Base-by-base conservation (phyloP, 2,329 filamentous ascomycete species). In the Karstenula rhodostoma region DNA sequence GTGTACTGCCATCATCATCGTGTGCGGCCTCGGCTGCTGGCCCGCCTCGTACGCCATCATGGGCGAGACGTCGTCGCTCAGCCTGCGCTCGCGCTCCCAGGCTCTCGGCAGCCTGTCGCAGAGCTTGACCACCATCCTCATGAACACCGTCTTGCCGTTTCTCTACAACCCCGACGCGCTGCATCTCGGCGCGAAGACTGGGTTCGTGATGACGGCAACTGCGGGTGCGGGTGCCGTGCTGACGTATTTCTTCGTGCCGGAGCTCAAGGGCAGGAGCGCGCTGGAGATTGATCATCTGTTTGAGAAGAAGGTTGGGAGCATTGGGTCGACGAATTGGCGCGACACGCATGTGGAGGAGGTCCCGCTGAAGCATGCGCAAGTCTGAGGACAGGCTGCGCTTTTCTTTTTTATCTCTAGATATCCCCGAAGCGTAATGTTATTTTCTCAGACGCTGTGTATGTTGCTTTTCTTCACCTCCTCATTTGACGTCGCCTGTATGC, bases 241-340 rank as follows among this genome's bases (percentile, higher is more conserved):
- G 73, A 61, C 69, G 0, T 78, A 65, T 50, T 69, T 78, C 27
- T 66, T 74, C 47, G 63, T 77, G 7, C 77, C 77, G 3, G 77
- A 79, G 62, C 76, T 74, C 22, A 73, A 70, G 55, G 74, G 71
- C 0, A 63, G 76, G 44, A 79, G 75, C 32, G 78, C 72, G 43
- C 67, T 77, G 35, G 77, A 79, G 64, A 64, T 80, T 29, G 76
- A 79, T 62, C 65, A 76, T 27, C 70, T 80, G 73, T 79, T 79
- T 61, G 49, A 50, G 51, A 53, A 59, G 29, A 22, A 35, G 23
- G 37, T 59, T 9, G 37, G 37, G n/a, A 32, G 47, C 15, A 52
- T 51, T 15, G 49, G 49, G 15, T 58, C 56, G 23, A 51, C 25
- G 12, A 27, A 27, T 12, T 58, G 56, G 56, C 37, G 47, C 37